Conservation (phyloP, 257 asterid species). For the Salvia hispanica region DNA sequence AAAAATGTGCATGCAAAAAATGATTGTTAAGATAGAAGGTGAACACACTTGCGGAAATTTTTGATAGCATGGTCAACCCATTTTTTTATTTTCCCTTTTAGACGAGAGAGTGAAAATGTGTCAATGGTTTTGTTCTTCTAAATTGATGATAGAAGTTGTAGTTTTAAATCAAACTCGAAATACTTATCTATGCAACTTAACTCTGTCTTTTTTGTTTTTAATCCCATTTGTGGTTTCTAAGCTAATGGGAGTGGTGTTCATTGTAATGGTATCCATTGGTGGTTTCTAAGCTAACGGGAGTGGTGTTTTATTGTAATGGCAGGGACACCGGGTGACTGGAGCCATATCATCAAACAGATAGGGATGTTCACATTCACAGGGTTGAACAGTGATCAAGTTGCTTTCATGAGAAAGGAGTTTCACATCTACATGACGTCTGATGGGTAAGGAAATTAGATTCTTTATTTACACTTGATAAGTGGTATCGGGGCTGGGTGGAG, state of each 20-base stretch:
- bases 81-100: background rate
- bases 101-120: background rate
- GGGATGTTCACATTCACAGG: slow-evolving; percentile 92
- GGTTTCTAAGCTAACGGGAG: background rate
- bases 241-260: background rate
- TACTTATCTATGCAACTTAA: background rate
- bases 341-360: slow-evolving; percentile 80
- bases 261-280: background rate
- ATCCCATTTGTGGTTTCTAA: background rate
- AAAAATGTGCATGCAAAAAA: background rate
- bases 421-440: slow-evolving; percentile 91
- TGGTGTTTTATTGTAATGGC: slow-evolving; percentile 27
- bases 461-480: slow-evolving; percentile 10
- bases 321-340: slow-evolving; percentile 95
- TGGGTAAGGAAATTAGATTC: slow-evolving; percentile 51
- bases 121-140: background rate
- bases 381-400: slow-evolving; percentile 63
- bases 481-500: background rate
- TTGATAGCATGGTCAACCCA: background rate
- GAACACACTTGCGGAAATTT: background rate
- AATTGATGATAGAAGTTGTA: background rate
- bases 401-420: slow-evolving; percentile 75
- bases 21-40: background rate
- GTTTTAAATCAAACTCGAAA: background rate
- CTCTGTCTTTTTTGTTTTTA: background rate